These are phyloP conservation scores for Solanum appendiculatum DNA, from an alignment of 257 asterid species.

Conservation along the genomic window DNA sequence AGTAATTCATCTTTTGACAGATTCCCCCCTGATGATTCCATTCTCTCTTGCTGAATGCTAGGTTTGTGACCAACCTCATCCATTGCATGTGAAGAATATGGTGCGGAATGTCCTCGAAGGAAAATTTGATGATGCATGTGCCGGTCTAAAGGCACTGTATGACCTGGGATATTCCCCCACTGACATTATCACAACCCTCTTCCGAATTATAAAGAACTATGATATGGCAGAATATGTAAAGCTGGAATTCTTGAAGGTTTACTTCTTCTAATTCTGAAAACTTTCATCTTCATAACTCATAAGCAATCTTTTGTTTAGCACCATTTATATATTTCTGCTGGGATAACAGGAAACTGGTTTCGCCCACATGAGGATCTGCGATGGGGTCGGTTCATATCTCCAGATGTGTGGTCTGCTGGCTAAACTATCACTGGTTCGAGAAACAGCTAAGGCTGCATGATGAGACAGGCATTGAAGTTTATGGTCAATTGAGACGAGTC, in stretches of 20 bases:
- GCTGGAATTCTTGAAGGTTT: conserved; percentile 90
- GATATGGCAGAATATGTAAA: conserved; percentile 94
- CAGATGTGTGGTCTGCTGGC: conserved; percentile 88
- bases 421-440: conserved; percentile 58
- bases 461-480: neutral
- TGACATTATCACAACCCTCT: conserved; percentile 90
- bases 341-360: conserved; percentile 77
- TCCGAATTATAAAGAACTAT: conserved; percentile 79
- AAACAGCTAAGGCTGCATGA: conserved; percentile 71
- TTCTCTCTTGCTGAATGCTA: conserved; percentile 10
- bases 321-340: conserved; percentile 1
- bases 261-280: neutral
- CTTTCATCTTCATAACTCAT: neutral
- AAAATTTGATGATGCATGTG: conserved; percentile 88
- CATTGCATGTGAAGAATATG: conserved; percentile 91
- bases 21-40: neutral
- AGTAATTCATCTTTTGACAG: neutral
- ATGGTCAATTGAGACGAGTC: neutral
- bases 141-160: conserved; percentile 79
- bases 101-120: conserved; percentile 81
- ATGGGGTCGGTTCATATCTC: conserved; percentile 95
- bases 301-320: neutral
- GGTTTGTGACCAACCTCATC: conserved; percentile 99
- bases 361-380: conserved; percentile 95
- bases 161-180: conserved; percentile 98